Conservation (phyloP, 129 eudicot species). For the Pseudognaphalium luteoalbum region DNA sequence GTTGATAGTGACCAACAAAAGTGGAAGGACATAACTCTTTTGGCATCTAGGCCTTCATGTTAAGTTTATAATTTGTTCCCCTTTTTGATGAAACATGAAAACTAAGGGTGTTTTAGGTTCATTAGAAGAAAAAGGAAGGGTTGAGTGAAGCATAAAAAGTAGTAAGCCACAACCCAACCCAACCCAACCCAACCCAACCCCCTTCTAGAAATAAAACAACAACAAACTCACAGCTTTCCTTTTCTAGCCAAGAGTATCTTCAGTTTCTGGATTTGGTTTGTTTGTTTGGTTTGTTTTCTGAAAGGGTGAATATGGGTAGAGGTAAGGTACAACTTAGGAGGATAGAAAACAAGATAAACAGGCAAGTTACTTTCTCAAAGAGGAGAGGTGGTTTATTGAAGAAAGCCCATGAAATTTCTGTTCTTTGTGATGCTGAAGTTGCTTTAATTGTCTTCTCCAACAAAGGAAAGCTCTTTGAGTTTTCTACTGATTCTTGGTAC, state of each 20-base stretch:
- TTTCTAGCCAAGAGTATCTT: slow-evolving; percentile 44
- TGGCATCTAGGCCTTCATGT: slow-evolving; percentile 16
- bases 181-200: neutral
- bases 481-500: slow-evolving; percentile 81
- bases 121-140: slow-evolving; percentile 38
- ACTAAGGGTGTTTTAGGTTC: slow-evolving; percentile 34
- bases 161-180: neutral
- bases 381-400: slow-evolving; percentile 84
- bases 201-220: slow-evolving; percentile 28
- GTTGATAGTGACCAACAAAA: slow-evolving; percentile 16
- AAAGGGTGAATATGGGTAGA: slow-evolving; percentile 62
- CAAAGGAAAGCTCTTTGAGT: slow-evolving; percentile 91
- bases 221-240: slow-evolving; percentile 39
- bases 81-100: slow-evolving; percentile 42
- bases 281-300: slow-evolving; percentile 20
- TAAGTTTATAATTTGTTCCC: slow-evolving; percentile 24
- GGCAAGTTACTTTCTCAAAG: slow-evolving; percentile 93
- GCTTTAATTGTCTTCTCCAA: slow-evolving; percentile 87
- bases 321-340: slow-evolving; percentile 85
- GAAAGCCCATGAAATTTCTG: slow-evolving; percentile 96
- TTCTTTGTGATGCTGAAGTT: slow-evolving; percentile 90
- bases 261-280: slow-evolving; percentile 37
- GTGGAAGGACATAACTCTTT: slow-evolving; percentile 26
- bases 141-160: slow-evolving; percentile 27
- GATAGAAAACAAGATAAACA: slow-evolving; percentile 93